Evolutionary conservation across 257 asterid genomes (phyloP).

Genomic region (Nicotiana sylvestris): DNA sequence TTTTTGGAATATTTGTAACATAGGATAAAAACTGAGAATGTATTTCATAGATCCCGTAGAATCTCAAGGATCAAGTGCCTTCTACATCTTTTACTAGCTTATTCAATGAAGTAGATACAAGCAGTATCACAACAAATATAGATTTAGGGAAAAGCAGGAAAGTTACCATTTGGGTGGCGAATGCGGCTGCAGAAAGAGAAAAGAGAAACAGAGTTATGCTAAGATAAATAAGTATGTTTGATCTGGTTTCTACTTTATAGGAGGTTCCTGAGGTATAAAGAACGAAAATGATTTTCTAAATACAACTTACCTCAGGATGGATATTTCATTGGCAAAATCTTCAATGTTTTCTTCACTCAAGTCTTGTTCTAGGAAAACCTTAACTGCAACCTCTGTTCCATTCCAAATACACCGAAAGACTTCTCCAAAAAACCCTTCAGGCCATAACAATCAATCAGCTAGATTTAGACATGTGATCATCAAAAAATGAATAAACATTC

Average conservation of each 20-base stretch:
- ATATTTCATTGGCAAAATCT: constrained; percentile 88
- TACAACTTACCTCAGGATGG: constrained; percentile 64
- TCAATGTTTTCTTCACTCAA: constrained; percentile 72
- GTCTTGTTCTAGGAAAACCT: constrained; percentile 80
- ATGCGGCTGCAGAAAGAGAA: constrained; percentile 63
- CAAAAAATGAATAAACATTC: not conserved
- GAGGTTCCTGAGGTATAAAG: not conserved
- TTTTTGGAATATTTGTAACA: not conserved
- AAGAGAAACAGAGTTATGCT: constrained; percentile 24
- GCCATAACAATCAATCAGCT: not conserved
- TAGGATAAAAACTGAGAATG: not conserved
- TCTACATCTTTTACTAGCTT: not conserved
- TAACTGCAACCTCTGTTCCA: constrained; percentile 75
- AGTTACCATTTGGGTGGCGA: constrained; percentile 94
- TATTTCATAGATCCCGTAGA: constrained; percentile 3
- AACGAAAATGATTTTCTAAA: not conserved
- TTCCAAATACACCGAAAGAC: constrained; percentile 89
- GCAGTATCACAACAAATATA: not conserved
- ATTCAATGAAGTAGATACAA: not conserved
- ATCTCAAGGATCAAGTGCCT: not conserved
- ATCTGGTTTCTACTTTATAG: not conserved
- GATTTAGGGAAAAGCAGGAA: constrained; percentile 19
- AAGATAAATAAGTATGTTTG: constrained; percentile 15
- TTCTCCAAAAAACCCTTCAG: constrained; percentile 86
- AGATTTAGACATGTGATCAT: not conserved